These are phyloP conservation scores for Geotrichum europaeum DNA, from an alignment of 1,139 yeast species.

Conservation along the genomic window DNA sequence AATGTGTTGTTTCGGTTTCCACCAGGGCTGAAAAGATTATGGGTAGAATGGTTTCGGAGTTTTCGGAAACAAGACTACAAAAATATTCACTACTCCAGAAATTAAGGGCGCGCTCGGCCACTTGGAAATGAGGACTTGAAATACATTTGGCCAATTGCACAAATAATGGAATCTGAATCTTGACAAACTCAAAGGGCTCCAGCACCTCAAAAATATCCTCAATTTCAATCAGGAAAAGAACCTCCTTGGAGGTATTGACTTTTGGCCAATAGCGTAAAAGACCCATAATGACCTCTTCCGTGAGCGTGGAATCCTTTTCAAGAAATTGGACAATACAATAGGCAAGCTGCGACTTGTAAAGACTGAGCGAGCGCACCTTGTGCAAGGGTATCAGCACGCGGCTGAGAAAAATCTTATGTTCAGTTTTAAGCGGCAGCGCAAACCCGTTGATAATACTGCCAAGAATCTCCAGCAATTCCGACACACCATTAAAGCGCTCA, in stretches of 20 bases:
- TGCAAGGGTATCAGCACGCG: constrained; percentile 90
- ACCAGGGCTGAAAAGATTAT: constrained; percentile 86
- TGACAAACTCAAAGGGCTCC: constrained; percentile 91
- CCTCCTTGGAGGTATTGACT: constrained; percentile 89
- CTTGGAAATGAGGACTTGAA: constrained; percentile 94
- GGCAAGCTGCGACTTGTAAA: constrained; percentile 95
- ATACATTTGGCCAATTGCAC: constrained; percentile 94
- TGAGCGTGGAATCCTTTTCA: constrained; percentile 85
- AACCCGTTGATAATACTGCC: constrained; percentile 97
- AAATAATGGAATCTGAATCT: constrained; percentile 88
- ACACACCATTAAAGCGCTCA: constrained; percentile 92
- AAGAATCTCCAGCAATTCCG: constrained; percentile 86
- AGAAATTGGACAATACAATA: constrained; percentile 97
- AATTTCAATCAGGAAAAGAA: constrained; percentile 89
- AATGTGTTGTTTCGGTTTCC: constrained; percentile 54
- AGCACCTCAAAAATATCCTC: constrained; percentile 96
- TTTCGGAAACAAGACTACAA: constrained; percentile 80
- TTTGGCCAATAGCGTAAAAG: constrained; percentile 95
- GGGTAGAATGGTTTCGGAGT: constrained; percentile 86
- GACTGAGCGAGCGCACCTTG: constrained; percentile 78
- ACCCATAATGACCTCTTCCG: constrained; percentile 95
- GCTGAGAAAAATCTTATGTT: constrained; percentile 87
- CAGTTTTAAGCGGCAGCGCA: constrained; percentile 94
- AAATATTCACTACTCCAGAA: constrained; percentile 96
- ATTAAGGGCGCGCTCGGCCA: constrained; percentile 88